Evolutionary conservation across 2,329 filamentous ascomycete species (phyloP).

Genomic region (Pezizomycotina sp.): DNA sequence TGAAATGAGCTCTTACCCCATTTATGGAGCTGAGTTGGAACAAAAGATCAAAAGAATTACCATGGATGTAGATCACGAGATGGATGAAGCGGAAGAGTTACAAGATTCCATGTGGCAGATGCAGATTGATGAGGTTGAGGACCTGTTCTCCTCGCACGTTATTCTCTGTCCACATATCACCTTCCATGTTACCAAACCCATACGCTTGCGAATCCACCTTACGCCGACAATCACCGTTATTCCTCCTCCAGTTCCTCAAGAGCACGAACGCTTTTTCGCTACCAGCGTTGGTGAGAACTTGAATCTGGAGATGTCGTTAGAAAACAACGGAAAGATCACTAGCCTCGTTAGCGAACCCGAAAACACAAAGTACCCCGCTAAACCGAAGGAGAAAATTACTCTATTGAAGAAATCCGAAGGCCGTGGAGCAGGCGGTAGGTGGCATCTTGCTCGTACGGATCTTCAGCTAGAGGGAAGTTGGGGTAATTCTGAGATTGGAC

Average conservation of each 20-base stretch:
- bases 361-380: constrained; percentile 8
- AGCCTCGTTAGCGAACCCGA: constrained; percentile 18
- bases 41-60: too few species aligned
- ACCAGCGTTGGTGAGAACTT: constrained; percentile 18
- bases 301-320: constrained; percentile 18
- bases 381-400: constrained; percentile 15
- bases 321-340: constrained; percentile 18
- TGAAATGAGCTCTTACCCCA: too few species aligned
- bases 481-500: constrained; percentile 16
- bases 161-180: constrained; percentile 19
- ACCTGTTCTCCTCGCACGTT: constrained; percentile 11
- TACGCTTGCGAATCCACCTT: constrained; percentile 15
- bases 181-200: constrained; percentile 17
- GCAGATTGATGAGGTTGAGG: too few species aligned
- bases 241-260: constrained; percentile 14
- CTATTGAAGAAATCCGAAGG: constrained; percentile 18
- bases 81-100: too few species aligned
- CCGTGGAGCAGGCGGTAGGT: constrained; percentile 16
- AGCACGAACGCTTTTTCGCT: constrained; percentile 19
- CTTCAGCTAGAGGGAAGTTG: constrained; percentile 17
- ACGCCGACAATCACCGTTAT: constrained; percentile 17
- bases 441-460: constrained; percentile 18
- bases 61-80: too few species aligned
- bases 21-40: too few species aligned
- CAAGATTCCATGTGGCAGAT: too few species aligned